Evolutionary conservation across 140 eudicot genomes (phyloP).

Genomic region (Flaveria floridana): DNA sequence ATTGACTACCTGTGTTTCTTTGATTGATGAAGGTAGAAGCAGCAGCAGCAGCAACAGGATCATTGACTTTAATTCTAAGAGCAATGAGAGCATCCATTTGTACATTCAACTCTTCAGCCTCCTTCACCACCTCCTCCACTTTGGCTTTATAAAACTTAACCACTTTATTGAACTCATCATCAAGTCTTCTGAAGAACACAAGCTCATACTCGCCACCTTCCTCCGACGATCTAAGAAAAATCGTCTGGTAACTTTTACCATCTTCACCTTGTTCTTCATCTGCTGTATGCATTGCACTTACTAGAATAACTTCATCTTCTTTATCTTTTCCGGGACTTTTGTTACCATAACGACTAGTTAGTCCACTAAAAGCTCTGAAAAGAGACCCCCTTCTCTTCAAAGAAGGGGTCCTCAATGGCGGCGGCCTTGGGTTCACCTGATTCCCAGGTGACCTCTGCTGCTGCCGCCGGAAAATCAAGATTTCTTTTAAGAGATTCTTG

Average conservation of each 20-base stretch:
- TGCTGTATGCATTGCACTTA: constrained; percentile 38
- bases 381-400: constrained; percentile 43
- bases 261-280: constrained; percentile 33
- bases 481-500: constrained; percentile 49
- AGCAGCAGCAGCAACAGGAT: constrained; percentile 25
- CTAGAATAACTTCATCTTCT: constrained; percentile 60
- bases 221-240: constrained; percentile 54
- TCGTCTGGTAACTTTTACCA: constrained; percentile 40
- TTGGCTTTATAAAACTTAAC: constrained; percentile 46
- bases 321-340: constrained; percentile 29
- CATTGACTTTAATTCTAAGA: constrained; percentile 54
- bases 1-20: constrained; percentile 31
- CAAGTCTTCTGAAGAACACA: constrained; percentile 53
- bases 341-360: constrained; percentile 37
- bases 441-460: constrained; percentile 18
- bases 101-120: constrained; percentile 53
- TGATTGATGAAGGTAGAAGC: constrained; percentile 19
- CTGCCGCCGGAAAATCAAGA: constrained; percentile 34
- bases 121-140: constrained; percentile 48
- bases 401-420: neutral
- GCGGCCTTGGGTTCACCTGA: constrained; percentile 6
- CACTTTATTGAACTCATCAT: constrained; percentile 68
- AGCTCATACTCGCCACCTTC: constrained; percentile 65
- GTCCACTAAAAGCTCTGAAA: constrained; percentile 74
- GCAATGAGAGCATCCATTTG: constrained; percentile 83